A percentile compares a stretch with the other conserved stretches of the same genome.
Evolutionary conservation across 306 rosid genomes (phyloP).

Genomic region (Dryas alaskensis): DNA sequence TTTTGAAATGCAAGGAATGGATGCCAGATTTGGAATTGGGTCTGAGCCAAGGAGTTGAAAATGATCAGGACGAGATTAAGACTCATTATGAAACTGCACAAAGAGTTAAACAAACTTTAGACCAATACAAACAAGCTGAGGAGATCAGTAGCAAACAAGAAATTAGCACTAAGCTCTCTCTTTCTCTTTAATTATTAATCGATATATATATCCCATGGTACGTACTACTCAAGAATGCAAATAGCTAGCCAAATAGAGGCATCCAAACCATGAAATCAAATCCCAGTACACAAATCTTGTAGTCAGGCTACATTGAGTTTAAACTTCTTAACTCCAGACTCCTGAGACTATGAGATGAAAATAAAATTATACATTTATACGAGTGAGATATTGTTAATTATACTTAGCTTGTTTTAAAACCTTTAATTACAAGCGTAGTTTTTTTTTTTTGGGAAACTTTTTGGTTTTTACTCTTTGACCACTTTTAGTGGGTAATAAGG

Average conservation of each 20-base stretch:
- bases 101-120: slow-evolving; percentile 17
- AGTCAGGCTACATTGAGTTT: background rate
- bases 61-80: slow-evolving; percentile 18
- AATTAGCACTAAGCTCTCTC: slow-evolving; percentile 68
- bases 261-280: slow-evolving; percentile 2
- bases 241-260: background rate
- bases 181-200: slow-evolving; percentile 38
- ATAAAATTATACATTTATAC: background rate
- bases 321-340: background rate
- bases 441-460: background rate
- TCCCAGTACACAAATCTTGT: background rate
- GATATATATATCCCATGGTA: background rate
- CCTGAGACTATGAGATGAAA: background rate
- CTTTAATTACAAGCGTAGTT: background rate
- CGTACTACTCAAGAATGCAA: background rate
- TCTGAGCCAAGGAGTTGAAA: slow-evolving; percentile 38
- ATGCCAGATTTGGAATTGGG: slow-evolving; percentile 61
- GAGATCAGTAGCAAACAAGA: slow-evolving; percentile 35
- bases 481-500: too few relatives aligned
- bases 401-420: background rate
- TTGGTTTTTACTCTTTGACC: too few relatives aligned
- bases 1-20: slow-evolving; percentile 36
- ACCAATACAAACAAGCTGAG: slow-evolving; percentile 6
- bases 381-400: too few relatives aligned
- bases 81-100: slow-evolving; percentile 21